These are phyloP conservation scores for Boletus coccyginus DNA, from an alignment of 768 basidiomycete genomes.

Conservation along the genomic window DNA sequence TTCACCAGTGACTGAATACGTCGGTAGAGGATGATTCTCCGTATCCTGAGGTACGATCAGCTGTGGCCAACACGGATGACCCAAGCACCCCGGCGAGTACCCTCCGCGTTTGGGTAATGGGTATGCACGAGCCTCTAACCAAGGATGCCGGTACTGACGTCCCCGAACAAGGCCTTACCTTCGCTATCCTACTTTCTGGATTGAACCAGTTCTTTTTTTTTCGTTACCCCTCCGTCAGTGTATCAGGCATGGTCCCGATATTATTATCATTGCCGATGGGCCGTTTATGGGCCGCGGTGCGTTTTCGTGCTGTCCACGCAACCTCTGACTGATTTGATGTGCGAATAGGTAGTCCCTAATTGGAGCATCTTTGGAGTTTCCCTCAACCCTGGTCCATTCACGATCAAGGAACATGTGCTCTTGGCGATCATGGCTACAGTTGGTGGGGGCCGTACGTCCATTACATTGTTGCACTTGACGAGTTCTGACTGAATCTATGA, in stretches of 20 bases:
- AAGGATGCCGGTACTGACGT: background rate
- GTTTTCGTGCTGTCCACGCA: background rate
- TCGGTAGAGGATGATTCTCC: constrained; percentile 69
- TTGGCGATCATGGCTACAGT: constrained; percentile 67
- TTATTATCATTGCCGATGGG: constrained; percentile 70
- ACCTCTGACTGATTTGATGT: background rate
- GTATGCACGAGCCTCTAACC: constrained; percentile 16
- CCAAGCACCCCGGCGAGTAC: constrained; percentile 57
- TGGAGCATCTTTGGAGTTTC: constrained; percentile 55
- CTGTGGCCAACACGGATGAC: constrained; percentile 74
- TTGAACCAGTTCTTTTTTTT: constrained; percentile 81
- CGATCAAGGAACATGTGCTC: constrained; percentile 70
- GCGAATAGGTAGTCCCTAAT: constrained; percentile 44
- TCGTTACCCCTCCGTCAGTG: constrained; percentile 50
- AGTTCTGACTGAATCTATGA: background rate
- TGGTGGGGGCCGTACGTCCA: constrained; percentile 28
- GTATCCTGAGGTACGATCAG: constrained; percentile 79
- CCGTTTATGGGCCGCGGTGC: constrained; percentile 53
- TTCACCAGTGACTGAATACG: constrained; percentile 11
- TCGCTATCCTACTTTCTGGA: constrained; percentile 62
- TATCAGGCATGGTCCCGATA: constrained; percentile 60
- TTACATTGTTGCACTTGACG: background rate
- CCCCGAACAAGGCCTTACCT: constrained; percentile 31
- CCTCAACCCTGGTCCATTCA: constrained; percentile 73
- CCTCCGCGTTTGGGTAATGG: constrained; percentile 60